Evolutionary conservation across 2,329 filamentous ascomycete species (phyloP).

Genomic region (Beauveria varroae): DNA sequence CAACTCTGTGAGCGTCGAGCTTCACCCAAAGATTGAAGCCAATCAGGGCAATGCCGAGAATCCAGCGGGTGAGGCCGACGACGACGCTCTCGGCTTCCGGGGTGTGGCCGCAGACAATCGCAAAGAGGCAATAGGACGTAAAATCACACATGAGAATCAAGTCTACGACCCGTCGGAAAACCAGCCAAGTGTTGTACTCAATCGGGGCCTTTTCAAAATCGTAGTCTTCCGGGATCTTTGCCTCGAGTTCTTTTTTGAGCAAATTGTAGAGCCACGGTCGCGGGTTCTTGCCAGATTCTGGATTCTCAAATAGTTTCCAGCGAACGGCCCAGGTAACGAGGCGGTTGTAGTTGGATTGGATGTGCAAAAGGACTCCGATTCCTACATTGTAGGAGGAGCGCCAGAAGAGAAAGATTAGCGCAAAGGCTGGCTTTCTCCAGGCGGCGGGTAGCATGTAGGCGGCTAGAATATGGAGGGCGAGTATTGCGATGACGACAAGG

Average conservation of each 20-base stretch:
- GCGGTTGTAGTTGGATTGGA: slow-evolving; percentile 82
- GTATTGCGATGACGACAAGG: slow-evolving; percentile 66
- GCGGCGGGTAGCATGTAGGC: slow-evolving; percentile 65
- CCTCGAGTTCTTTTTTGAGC: slow-evolving; percentile 83
- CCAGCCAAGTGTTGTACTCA: slow-evolving; percentile 98
- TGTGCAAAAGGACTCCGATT: slow-evolving; percentile 81
- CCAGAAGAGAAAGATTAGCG: slow-evolving; percentile 84
- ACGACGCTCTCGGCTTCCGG: slow-evolving; percentile 64
- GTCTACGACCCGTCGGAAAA: slow-evolving; percentile 92
- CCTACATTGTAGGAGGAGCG: slow-evolving; percentile 86
- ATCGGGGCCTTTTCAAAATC: slow-evolving; percentile 85
- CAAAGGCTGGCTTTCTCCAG: slow-evolving; percentile 70
- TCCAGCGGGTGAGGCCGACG: slow-evolving; percentile 70
- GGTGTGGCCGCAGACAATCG: slow-evolving; percentile 73
- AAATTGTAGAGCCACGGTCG: slow-evolving; percentile 75
- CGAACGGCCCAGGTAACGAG: slow-evolving; percentile 83
- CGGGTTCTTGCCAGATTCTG: slow-evolving; percentile 71
- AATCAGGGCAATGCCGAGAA: slow-evolving; percentile 67
- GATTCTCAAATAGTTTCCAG: slow-evolving; percentile 78
- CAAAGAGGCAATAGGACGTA: slow-evolving; percentile 92
- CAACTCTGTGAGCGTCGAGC: slow-evolving; percentile 91
- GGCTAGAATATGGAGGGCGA: slow-evolving; percentile 65
- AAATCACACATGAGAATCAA: slow-evolving; percentile 99
- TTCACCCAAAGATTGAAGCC: slow-evolving; percentile 98
- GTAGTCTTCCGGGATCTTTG: slow-evolving; percentile 92